A percentile compares a stretch with the other conserved stretches of the same genome.
phyloP scores from a whole-genome alignment of 1,284 basidiomycete species.

The Tremellales sp. region DNA sequence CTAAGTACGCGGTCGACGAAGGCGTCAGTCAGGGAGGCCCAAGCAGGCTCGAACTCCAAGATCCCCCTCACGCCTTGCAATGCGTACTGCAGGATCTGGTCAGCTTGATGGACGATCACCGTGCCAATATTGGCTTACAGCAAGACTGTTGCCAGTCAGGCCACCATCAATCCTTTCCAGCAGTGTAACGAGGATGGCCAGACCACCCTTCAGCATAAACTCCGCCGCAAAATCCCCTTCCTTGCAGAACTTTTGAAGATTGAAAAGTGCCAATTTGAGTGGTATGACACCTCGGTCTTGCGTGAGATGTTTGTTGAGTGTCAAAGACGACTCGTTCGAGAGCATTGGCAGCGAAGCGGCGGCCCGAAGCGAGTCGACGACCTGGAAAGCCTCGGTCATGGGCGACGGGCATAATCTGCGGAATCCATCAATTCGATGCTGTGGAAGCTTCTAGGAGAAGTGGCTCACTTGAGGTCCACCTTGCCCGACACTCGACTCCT shows the following conservation, averaged over 20 bases:
- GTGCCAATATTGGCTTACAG: slow-evolving; percentile 53
- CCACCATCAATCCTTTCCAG: slow-evolving; percentile 57
- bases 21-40: slow-evolving; percentile 30
- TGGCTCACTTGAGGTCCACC: slow-evolving; percentile 69
- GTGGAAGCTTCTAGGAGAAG: neutral
- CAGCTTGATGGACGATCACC: slow-evolving; percentile 49
- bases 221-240: slow-evolving; percentile 84
- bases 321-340: slow-evolving; percentile 8
- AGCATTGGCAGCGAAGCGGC: slow-evolving; percentile 10
- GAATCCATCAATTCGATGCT: slow-evolving; percentile 3
- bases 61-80: slow-evolving; percentile 37
- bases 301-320: slow-evolving; percentile 5
- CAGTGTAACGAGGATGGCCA: slow-evolving; percentile 68
- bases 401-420: slow-evolving; percentile 40
- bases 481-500: slow-evolving; percentile 56
- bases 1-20: slow-evolving; percentile 58
- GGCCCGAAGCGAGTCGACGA: slow-evolving; percentile 32
- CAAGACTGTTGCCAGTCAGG: slow-evolving; percentile 71
- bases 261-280: slow-evolving; percentile 54
- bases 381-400: slow-evolving; percentile 35
- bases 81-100: slow-evolving; percentile 28
- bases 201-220: slow-evolving; percentile 71
- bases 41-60: slow-evolving; percentile 39
- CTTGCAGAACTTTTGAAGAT: slow-evolving; percentile 79
- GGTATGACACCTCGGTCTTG: slow-evolving; percentile 15